Evolutionary conservation across 805 yeast species (phyloP), one percentile per base, ranked within the genome.

Genomic region (Hanseniaspora clermontiae): DNA sequence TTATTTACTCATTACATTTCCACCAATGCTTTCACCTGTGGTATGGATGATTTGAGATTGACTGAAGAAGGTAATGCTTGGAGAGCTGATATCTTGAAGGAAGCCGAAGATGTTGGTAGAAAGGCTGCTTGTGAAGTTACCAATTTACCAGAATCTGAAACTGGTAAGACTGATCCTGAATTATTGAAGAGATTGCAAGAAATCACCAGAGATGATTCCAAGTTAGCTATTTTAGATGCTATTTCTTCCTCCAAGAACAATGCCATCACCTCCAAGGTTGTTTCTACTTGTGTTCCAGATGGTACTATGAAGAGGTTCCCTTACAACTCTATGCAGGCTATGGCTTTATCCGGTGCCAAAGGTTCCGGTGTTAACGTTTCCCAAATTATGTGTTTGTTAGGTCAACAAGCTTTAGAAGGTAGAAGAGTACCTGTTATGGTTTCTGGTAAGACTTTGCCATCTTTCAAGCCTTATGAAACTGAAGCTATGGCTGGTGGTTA

Each of bases 351-450:
- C 46, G 99, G 99, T 71, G 99, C 99, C 59, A 93, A 93, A 74
- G 99, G 99, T 68, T 93, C 98, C 31, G 87, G 87, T 64, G 99
- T 93, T 62, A 93, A 93, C 66, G 97, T 93, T 62, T 91, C 98
- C 42, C 99, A 93, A 75, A 95, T 93, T 73, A 95, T 95, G 98
- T 93, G 99, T 80, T 77, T 95, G 66, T 79, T 93, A 62, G 99
- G 99, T 51, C 99, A 93, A 74, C 99, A 93, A 74, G 97, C 97
- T 46, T 78, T 93, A 65, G 99, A 93, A 76, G 99, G 99, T 73
- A 83, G 97, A 72, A 84, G 99, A 77, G 98, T 93, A 24, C 99
- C 99, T 17, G 95, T 91, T 48, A 93, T 93, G 99, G 96, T 93
- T 32, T 83, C 95, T 62, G 99, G 99, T 69, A 93, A 93, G 72